Conservation (phyloP, 441 rosid species). For the Euphorbia schlechtendalii region DNA sequence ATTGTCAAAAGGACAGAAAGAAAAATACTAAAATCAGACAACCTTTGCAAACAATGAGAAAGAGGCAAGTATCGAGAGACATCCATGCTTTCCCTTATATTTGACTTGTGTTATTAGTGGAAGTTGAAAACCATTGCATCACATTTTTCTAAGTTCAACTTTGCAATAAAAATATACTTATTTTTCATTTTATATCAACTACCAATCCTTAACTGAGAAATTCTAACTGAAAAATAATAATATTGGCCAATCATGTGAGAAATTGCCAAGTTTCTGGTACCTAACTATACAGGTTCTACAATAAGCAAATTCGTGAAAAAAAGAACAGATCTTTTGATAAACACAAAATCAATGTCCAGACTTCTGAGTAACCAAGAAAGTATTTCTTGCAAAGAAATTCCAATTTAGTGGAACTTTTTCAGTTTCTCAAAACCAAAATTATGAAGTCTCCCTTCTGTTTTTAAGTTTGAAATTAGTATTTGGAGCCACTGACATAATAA, state of each 20-base stretch:
- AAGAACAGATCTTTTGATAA: neutral
- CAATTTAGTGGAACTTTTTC: neutral
- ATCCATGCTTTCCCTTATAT: constrained; percentile 2
- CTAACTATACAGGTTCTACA: neutral
- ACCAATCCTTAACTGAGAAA: neutral
- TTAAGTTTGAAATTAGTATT: neutral
- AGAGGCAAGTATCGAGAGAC: neutral
- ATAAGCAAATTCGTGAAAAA: neutral
- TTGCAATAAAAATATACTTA: neutral
- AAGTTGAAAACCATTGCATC: neutral
- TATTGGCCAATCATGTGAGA: neutral
- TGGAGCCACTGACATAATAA: neutral
- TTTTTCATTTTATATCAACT: neutral
- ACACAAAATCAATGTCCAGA: neutral
- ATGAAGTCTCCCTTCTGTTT: neutral
- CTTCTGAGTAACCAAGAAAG: neutral
- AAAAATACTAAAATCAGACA: neutral
- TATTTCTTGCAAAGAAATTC: neutral
- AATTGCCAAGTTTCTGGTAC: neutral
- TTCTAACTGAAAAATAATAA: neutral
- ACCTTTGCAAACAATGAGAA: neutral
- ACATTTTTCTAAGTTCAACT: neutral
- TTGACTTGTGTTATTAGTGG: neutral
- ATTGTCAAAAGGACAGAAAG: neutral
- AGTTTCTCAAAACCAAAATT: neutral